A percentile compares a stretch with the other conserved stretches of the same genome.
phyloP scores from a whole-genome alignment of 2,329 filamentous ascomycete species.

The Trichoderma breve region DNA sequence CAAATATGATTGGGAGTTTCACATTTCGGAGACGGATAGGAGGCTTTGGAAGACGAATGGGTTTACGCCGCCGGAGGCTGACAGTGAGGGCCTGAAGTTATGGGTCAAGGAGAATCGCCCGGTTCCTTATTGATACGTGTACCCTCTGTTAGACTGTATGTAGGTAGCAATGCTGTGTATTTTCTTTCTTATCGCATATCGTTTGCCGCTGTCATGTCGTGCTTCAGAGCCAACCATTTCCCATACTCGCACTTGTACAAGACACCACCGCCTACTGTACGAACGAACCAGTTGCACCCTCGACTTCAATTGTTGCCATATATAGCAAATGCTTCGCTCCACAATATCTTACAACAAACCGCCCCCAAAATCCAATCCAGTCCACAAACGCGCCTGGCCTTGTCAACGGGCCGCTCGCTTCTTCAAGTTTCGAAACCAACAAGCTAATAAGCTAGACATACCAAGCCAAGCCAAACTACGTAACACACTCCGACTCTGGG shows the following conservation, averaged over 20 bases:
- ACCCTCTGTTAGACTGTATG: too few relatives aligned
- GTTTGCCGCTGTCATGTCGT: neutral
- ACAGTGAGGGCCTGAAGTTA: conserved; percentile 35
- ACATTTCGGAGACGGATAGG: conserved; percentile 42
- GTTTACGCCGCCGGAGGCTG: conserved; percentile 35
- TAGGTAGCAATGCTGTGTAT: neutral
- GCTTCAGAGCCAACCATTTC: neutral
- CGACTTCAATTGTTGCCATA: neutral
- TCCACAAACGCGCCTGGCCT: neutral
- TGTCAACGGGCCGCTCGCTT: neutral
- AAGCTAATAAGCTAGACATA: too few relatives aligned
- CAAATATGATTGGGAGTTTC: conserved; percentile 45
- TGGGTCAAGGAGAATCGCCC: conserved; percentile 29
- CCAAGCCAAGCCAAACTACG: neutral
- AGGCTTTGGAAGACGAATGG: conserved; percentile 45
- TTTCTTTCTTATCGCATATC: neutral
- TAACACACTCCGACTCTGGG: neutral
- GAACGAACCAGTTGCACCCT: neutral
- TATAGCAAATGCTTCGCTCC: neutral
- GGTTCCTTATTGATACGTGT: neutral
- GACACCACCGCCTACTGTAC: neutral
- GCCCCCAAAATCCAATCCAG: neutral
- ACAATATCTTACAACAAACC: neutral
- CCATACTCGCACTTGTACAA: neutral
- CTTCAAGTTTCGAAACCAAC: neutral